Evolutionary conservation across 1,139 yeast genomes (phyloP).

Genomic region (Magnusiomyces magnusii): DNA sequence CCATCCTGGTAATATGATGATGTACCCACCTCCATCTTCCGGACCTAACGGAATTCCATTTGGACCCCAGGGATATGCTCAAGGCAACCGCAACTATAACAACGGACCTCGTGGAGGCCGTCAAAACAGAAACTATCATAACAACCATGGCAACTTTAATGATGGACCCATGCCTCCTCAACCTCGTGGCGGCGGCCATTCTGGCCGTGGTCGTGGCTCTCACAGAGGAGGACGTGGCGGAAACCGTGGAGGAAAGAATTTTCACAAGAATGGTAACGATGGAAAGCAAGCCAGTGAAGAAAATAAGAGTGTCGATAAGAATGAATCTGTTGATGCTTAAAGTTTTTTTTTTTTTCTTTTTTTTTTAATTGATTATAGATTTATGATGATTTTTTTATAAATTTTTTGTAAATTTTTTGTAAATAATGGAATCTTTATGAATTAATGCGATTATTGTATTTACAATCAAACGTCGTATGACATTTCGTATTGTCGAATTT

Average conservation of each 20-base stretch:
- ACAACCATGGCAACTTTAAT: background rate
- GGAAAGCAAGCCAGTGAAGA: background rate
- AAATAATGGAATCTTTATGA: no score
- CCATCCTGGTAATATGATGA: conserved; percentile 18
- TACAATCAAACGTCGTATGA: conserved; percentile 22
- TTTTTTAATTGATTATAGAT: no score
- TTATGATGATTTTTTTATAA: no score
- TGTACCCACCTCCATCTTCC: conserved; percentile 18
- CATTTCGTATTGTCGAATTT: conserved; percentile 35
- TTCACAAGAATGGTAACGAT: background rate
- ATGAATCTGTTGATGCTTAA: background rate
- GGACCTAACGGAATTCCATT: conserved; percentile 17
- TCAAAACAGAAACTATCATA: background rate
- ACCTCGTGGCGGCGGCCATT: conserved; percentile 23
- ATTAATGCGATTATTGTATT: no score
- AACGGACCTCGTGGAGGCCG: background rate
- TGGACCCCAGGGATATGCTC: no score
- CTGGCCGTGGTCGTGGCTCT: no score
- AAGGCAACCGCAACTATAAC: background rate
- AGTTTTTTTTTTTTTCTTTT: no score
- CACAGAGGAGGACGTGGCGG: background rate
- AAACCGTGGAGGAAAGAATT: background rate
- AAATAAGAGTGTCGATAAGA: background rate
- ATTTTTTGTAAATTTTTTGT: no score
- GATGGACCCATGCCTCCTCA: conserved; percentile 11